phyloP scores from a whole-genome alignment of 441 rosid species.

The Flueggea neowawraea region DNA sequence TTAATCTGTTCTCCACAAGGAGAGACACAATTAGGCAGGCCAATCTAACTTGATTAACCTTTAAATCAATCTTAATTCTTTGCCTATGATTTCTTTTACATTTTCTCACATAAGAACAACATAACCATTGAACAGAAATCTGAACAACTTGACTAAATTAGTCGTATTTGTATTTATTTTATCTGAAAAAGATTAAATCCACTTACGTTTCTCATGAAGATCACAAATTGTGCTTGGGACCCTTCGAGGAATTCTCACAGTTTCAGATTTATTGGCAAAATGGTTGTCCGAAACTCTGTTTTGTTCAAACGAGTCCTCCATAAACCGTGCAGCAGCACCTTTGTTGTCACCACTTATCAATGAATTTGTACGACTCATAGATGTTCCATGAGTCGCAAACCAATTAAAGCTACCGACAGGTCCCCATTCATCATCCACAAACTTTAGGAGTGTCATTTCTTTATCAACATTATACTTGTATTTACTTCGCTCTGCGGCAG shows the following conservation, averaged over 20 bases:
- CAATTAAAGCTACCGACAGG: slow-evolving; percentile 90
- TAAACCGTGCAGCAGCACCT: slow-evolving; percentile 89
- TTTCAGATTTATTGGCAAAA: slow-evolving; percentile 23
- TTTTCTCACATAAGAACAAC: neutral
- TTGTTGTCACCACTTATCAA: slow-evolving; percentile 97
- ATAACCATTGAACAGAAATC: neutral
- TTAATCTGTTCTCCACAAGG: too few relatives aligned
- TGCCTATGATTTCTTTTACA: too few relatives aligned
- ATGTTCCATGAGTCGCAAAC: slow-evolving; percentile 98
- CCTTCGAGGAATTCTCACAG: slow-evolving; percentile 58
- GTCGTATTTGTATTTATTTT: neutral
- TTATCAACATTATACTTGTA: slow-evolving; percentile 81
- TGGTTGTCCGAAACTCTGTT: slow-evolving; percentile 3
- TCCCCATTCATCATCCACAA: slow-evolving; percentile 86
- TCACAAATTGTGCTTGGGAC: slow-evolving; percentile 54
- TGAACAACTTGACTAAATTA: neutral
- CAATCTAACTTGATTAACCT: too few relatives aligned
- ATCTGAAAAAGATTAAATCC: neutral
- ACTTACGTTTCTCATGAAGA: slow-evolving; percentile 54
- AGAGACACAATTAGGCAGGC: too few relatives aligned
- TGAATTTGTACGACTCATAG: slow-evolving; percentile 93
- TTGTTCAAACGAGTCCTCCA: slow-evolving; percentile 91
- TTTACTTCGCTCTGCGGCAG: slow-evolving; percentile 60
- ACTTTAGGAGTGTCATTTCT: slow-evolving; percentile 93
- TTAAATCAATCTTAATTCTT: too few relatives aligned